phyloP scores from a whole-genome alignment of 768 basidiomycete species.

The Naganishia onofrii region DNA sequence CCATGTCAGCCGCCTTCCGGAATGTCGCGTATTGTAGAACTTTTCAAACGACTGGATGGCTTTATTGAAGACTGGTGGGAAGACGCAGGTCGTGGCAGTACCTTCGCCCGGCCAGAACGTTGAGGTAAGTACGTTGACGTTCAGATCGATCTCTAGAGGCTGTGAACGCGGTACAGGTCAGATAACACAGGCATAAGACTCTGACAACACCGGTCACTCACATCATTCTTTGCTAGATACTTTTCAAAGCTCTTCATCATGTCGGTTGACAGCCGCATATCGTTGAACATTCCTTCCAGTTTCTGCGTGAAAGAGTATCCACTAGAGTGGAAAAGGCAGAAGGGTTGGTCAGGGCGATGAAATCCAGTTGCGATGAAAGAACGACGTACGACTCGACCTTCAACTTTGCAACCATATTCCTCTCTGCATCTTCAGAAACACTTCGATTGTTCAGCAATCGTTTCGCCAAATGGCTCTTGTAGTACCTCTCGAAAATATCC shows the following conservation, averaged over 20 bases:
- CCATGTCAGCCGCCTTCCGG: slow-evolving; percentile 87
- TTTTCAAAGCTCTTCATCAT: slow-evolving; percentile 72
- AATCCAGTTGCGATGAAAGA: not conserved
- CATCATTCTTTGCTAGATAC: slow-evolving; percentile 61
- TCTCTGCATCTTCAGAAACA: slow-evolving; percentile 94
- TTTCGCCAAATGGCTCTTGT: slow-evolving; percentile 92
- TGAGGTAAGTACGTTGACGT: slow-evolving; percentile 89
- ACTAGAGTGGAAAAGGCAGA: slow-evolving; percentile 44
- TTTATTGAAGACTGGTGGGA: slow-evolving; percentile 65
- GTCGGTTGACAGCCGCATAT: slow-evolving; percentile 85
- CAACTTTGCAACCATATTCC: slow-evolving; percentile 93
- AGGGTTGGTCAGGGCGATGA: not conserved
- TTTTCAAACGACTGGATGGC: slow-evolving; percentile 75
- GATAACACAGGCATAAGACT: not conserved
- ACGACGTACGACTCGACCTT: slow-evolving; percentile 71
- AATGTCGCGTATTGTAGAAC: slow-evolving; percentile 85
- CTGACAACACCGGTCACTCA: slow-evolving; percentile 51
- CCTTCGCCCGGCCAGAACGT: slow-evolving; percentile 90
- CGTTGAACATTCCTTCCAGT: slow-evolving; percentile 97
- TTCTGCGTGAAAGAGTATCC: slow-evolving; percentile 97
- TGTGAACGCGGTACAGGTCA: not conserved
- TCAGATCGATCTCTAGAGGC: slow-evolving; percentile 54
- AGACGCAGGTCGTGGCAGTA: slow-evolving; percentile 61
- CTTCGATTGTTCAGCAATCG: slow-evolving; percentile 81
- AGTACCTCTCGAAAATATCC: slow-evolving; percentile 96